Conservation (phyloP, 345 rosid species). For the Gossypium ekmanianum region DNA sequence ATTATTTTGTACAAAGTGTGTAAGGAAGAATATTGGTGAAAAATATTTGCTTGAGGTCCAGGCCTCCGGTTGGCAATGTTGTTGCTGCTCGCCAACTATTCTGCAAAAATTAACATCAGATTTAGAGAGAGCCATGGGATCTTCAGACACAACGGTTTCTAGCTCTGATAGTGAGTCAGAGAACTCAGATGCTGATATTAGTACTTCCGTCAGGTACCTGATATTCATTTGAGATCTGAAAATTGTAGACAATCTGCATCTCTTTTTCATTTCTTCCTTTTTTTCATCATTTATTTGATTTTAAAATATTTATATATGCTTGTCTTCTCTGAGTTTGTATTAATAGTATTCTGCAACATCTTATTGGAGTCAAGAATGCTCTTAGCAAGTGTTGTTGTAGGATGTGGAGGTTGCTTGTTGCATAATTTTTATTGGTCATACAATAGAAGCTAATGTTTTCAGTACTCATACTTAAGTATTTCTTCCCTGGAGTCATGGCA, state of each 20-base stretch:
- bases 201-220: slow-evolving; percentile 49
- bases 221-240: not conserved
- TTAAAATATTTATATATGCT: not conserved
- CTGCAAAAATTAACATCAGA: slow-evolving; percentile 59
- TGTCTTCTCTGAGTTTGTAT: not conserved
- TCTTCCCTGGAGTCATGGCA: not conserved
- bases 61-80: slow-evolving; percentile 80
- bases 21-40: slow-evolving; percentile 76
- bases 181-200: slow-evolving; percentile 54
- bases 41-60: slow-evolving; percentile 56
- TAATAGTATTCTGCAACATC: not conserved
- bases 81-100: slow-evolving; percentile 74
- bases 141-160: slow-evolving; percentile 31
- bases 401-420: not conserved
- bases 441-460: not conserved
- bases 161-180: slow-evolving; percentile 72
- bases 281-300: not conserved
- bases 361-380: not conserved
- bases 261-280: not conserved
- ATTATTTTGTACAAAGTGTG: slow-evolving; percentile 67
- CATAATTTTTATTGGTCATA: not conserved
- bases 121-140: slow-evolving; percentile 66
- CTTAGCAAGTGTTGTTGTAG: not conserved
- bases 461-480: not conserved
- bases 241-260: slow-evolving; percentile 1